Base-by-base conservation (phyloP, 352 stramenopile genomes). In the Globisporangium yorkense region DNA sequence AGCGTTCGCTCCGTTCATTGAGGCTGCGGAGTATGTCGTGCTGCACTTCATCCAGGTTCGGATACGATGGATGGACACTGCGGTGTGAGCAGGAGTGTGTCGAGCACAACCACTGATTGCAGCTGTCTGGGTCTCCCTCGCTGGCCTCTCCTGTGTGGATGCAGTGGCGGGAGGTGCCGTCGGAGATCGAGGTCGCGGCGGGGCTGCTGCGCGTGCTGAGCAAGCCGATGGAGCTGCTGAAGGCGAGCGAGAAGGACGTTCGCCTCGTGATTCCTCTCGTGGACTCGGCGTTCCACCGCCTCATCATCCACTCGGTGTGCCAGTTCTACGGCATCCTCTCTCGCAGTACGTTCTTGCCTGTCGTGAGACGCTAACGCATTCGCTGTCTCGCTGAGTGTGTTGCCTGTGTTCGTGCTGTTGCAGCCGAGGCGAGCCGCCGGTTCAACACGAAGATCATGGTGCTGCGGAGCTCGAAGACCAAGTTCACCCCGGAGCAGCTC, bases 251-350 rank as follows among this genome's bases (percentile, higher is more conserved):
- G 59, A 89, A 77, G 51, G 79, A 90, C 20, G 64, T 85, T 16
- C 68, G 80, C 24, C 68, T 96, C 45, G 75, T 88, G 24, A 62
- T 96, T 20, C 84, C 87, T 15, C 72, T 96, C 8, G 54, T 78
- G 29, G 82, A 94, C 57, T 94, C 84, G 48, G 77, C 87, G 4
- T 96, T 94, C 60, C 87, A 96, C 58, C 87, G 87, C 27, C 66
- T 96, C 44, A 83, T 96, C 41, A 72, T 96, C 51, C 87, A 96
- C 75, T 90, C 76, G 20, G 72, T 92, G 9, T 96, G 87, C 71
- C 87, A 96, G 65, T 96, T 94, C 60, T 93, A 93, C 41, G 80
- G 81, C 50, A 67, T 96, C 48, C 79, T 79, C 48, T 93, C 87
- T 39, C 77, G 80, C 63, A 94, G 84, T 96, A 67, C 53, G 80